Conservation (phyloP, 2,329 filamentous ascomycete species). For the Arthrobotrys entomopaga region DNA sequence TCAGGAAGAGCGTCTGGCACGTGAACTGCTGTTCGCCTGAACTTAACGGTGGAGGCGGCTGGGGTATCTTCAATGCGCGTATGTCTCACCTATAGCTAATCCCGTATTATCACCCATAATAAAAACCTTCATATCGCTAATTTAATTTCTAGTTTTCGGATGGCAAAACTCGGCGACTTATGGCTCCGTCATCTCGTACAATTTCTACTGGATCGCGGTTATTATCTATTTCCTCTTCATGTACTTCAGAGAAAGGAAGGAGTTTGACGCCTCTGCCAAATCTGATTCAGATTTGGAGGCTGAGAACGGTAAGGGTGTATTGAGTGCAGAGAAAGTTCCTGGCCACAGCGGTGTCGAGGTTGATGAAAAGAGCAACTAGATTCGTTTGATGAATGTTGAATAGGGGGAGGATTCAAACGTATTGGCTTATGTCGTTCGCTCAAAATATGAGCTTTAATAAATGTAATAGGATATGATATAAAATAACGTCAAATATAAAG, state of each 20-base stretch:
- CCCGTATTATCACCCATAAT: no score
- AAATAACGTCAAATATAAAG: no score
- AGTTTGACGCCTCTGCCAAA: constrained; percentile 1
- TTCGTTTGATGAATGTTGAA: neutral
- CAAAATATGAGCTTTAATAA: no score
- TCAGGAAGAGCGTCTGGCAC: constrained; percentile 81
- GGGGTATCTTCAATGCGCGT: constrained; percentile 84
- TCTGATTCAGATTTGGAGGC: constrained; percentile 47
- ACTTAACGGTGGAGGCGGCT: constrained; percentile 77
- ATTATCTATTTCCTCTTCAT: constrained; percentile 73
- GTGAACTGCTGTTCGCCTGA: constrained; percentile 84
- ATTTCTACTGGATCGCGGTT: constrained; percentile 82
- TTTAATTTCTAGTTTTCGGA: constrained; percentile 69
- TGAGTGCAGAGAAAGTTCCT: constrained; percentile 17
- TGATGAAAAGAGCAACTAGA: constrained; percentile 47
- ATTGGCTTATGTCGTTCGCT: neutral
- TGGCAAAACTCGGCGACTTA: constrained; percentile 91
- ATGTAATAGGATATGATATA: no score
- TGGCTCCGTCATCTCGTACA: constrained; percentile 86
- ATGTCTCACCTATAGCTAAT: constrained; percentile 37
- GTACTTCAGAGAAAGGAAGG: constrained; percentile 73
- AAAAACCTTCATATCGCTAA: neutral
- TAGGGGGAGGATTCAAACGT: neutral
- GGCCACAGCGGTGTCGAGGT: constrained; percentile 27
- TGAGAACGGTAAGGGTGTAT: constrained; percentile 34